A percentile compares a stretch with the other conserved stretches of the same genome.
Evolutionary conservation across 2,329 filamentous ascomycete genomes (phyloP).

Genomic region (Ambrosiella xylebori): DNA sequence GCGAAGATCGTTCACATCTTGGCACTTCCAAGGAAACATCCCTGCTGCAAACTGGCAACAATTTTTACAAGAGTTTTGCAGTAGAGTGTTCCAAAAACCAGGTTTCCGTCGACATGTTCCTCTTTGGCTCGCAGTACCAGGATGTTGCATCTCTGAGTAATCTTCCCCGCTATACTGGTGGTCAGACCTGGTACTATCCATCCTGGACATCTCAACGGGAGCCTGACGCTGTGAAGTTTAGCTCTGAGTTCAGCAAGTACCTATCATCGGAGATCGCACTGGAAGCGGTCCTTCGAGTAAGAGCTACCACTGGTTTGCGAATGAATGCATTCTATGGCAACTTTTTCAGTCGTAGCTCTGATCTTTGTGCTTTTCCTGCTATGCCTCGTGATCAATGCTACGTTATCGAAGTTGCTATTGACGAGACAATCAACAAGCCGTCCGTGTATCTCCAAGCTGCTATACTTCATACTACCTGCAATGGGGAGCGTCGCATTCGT

Average conservation of each 20-base stretch:
- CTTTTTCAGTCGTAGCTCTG: slow-evolving; percentile 96
- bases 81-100: slow-evolving; percentile 98
- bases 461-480: slow-evolving; percentile 93
- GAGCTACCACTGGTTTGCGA: slow-evolving; percentile 80
- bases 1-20: slow-evolving; percentile 89
- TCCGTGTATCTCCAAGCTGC: slow-evolving; percentile 87
- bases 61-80: slow-evolving; percentile 97
- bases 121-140: slow-evolving; percentile 91
- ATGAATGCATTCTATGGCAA: slow-evolving; percentile 99
- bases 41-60: slow-evolving; percentile 79
- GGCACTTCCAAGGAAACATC: slow-evolving; percentile 83
- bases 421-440: slow-evolving; percentile 81
- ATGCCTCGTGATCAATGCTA: slow-evolving; percentile 96
- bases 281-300: slow-evolving; percentile 86
- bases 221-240: slow-evolving; percentile 96
- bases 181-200: slow-evolving; percentile 96
- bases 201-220: slow-evolving; percentile 88
- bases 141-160: slow-evolving; percentile 95
- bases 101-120: slow-evolving; percentile 95
- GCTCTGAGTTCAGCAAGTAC: slow-evolving; percentile 89
- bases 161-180: slow-evolving; percentile 85
- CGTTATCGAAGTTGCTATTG: slow-evolving; percentile 94
- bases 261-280: slow-evolving; percentile 92
- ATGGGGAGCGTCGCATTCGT: slow-evolving; percentile 85
- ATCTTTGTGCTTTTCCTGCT: slow-evolving; percentile 92